Evolutionary conservation across 768 basidiomycete genomes (phyloP), one percentile per base, ranked within the genome.

Genomic region (Termitomyces sp.): DNA sequence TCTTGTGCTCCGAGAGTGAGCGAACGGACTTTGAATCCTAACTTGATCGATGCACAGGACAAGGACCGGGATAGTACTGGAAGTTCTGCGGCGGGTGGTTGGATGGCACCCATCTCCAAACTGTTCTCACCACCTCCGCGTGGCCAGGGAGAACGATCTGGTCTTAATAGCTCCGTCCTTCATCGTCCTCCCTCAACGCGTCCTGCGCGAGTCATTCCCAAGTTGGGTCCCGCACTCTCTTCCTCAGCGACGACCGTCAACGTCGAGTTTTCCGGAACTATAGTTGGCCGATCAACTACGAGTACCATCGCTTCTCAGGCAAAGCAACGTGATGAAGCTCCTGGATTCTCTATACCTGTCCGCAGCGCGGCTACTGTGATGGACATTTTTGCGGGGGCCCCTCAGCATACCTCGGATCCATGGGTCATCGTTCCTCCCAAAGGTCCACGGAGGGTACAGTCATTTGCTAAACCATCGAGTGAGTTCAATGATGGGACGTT

Each of bases 331-430:
- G 50, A 55, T 22, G 48, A 57, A 48, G 26, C 43, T 40, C 44
- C 54, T 53, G 47, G 40, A 33, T 47, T 40, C 14, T 43, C 61
- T 14, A 47, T 20, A 46, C 26, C 61, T 49, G 44, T 56, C 30
- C 61, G 58, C 10, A 58, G 49, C 20, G 40, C 59, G 18, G 56
- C 66, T 26, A 78, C 74, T 54, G 73, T 95, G 28, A 89, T 92
- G 82, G 87, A 84, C 35, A 97, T 99, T 61, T 98, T 98, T 65
- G 96, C 94, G 0, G 96, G 96, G 38, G 94, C 93, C 2, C 87
- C 88, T 28, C 75, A 74, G 35, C 70, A 73, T 30, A 69, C 72
- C 3, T 61, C 74, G 24, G 90, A 92, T 59, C 79, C 87, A 14
- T 94, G 92, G 92, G 76, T 53, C 6, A 30, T 92, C 36, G 80